Base-by-base conservation (phyloP, 352 stramenopile genomes). In the Pseudoperonospora humuli region DNA sequence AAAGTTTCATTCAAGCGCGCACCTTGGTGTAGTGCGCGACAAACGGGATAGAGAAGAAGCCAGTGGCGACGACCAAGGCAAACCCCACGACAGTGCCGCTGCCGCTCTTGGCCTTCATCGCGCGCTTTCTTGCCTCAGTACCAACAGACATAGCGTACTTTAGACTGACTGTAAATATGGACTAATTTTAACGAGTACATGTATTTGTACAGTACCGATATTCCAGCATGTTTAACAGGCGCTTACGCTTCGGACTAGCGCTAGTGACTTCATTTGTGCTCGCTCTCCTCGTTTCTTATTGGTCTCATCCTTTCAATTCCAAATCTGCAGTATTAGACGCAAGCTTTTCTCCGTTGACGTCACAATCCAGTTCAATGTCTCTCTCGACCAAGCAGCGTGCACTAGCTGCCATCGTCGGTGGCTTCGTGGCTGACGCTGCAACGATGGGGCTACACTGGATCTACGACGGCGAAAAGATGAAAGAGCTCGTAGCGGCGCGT, bases 371-470 rank as follows among this genome's bases (percentile, higher is more conserved):
- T 15, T 13, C 33, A 42, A 60, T 64, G 54, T 45, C 54, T 27
- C 42, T 56, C 10, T 51, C 49, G 18, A 35, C 48, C 28, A 64
- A 79, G 43, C 4, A 26, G 23, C 67, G 76, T 5, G 76, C 76
- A 1, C 52, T 86, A 0, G 76, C 76, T 0, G 76, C 76, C 35
- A 29, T 89, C 7, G 76, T 86, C 39, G 74, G 76, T 13, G 76
- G 74, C 10, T 89, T 89, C 34, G 76, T 89, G 32, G 76, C 76
- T 4, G 76, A 86, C 46, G 76, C 76, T 2, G 76, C 76, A 5
- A 77, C 66, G 18, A 83, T 86, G 74, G 69, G 69, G 0, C 67
- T 86, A 23, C 74, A 86, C 59, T 86, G 74, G 74, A 83, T 86
- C 69, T 86, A 86, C 56, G 70, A 86, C 54, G 50, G 18, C 17